phyloP scores from a whole-genome alignment of 164 flowering plant species.

The Macadamia integrifolia region DNA sequence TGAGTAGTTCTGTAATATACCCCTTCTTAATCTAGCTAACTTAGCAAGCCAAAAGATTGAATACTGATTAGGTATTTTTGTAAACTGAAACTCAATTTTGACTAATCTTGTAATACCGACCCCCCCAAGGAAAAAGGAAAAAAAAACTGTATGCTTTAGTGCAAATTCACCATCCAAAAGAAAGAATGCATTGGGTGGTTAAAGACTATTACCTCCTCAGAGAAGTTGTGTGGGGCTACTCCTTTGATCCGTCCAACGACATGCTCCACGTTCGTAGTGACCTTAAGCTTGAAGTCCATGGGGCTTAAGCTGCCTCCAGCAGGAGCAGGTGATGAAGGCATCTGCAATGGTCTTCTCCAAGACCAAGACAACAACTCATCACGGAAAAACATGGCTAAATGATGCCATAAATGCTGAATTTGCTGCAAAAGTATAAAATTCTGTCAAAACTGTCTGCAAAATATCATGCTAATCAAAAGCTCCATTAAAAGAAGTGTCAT shows the following conservation, averaged over 20 bases:
- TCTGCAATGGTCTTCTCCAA: conserved; percentile 77
- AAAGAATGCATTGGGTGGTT: too few relatives aligned
- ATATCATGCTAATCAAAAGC: background rate
- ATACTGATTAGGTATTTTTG: too few relatives aligned
- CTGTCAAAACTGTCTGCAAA: background rate
- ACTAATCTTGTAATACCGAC: too few relatives aligned
- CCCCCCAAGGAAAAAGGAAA: too few relatives aligned
- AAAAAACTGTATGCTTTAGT: too few relatives aligned
- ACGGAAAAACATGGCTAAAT: conserved; percentile 96
- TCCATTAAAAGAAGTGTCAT: background rate
- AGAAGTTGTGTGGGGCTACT: conserved; percentile 54
- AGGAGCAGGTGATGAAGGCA: conserved; percentile 54
- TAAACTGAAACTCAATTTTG: too few relatives aligned
- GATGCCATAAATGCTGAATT: conserved; percentile 92
- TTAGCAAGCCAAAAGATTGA: too few relatives aligned
- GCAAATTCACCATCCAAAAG: too few relatives aligned
- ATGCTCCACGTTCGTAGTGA: conserved; percentile 73
- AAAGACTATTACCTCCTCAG: conserved; percentile 62
- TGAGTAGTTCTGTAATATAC: too few relatives aligned
- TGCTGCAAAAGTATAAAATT: conserved; percentile 49
- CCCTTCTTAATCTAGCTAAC: too few relatives aligned
- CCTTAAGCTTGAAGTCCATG: conserved; percentile 72
- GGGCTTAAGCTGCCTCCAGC: conserved; percentile 61
- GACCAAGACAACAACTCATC: conserved; percentile 98
- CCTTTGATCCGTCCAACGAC: conserved; percentile 44